Percentiles rank a stretch among this genome's conserved stretches.
Conservation (phyloP, 345 rosid genomes). For the Hibiscus mutabilis region DNA sequence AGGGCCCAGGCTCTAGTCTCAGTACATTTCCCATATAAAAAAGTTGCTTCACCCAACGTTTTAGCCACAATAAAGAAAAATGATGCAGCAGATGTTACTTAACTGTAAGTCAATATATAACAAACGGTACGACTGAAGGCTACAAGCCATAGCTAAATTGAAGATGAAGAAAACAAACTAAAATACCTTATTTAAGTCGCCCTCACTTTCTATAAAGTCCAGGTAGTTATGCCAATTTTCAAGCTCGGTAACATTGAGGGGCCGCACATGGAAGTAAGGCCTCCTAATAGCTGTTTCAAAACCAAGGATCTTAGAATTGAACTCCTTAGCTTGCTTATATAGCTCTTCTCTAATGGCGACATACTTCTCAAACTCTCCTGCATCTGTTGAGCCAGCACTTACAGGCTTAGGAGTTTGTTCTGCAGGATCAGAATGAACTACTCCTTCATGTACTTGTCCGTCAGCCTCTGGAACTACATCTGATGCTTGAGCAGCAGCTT, state of each 20-base stretch:
- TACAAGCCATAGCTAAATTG: conserved; percentile 34
- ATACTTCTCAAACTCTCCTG: conserved; percentile 92
- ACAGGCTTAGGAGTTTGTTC: conserved; percentile 55
- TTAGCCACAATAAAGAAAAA: conserved; percentile 97
- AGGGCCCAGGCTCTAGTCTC: conserved; percentile 90
- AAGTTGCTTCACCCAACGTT: conserved; percentile 98
- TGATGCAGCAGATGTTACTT: conserved; percentile 90
- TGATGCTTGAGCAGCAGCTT: conserved; percentile 34
- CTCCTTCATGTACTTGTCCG: conserved; percentile 48
- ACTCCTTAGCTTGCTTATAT: conserved; percentile 92
- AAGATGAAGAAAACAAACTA: conserved; percentile 32
- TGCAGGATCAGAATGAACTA: conserved; percentile 42
- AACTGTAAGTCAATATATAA: conserved; percentile 76
- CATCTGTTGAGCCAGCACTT: conserved; percentile 69
- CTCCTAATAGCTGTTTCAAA: conserved; percentile 95
- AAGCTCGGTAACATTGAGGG: conserved; percentile 80
- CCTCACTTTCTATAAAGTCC: conserved; percentile 74
- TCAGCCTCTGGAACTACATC: conserved; percentile 34
- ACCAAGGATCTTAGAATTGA: conserved; percentile 79
- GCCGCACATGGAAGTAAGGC: conserved; percentile 95
- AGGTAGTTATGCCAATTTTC: conserved; percentile 96
- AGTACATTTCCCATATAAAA: conserved; percentile 86
- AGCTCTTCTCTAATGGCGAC: conserved; percentile 76
- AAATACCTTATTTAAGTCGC: conserved; percentile 85
- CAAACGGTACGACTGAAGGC: conserved; percentile 54